These are phyloP conservation scores for Achaetomiella virescens DNA, from an alignment of 495 filamentous ascomycete genomes.

Conservation along the genomic window DNA sequence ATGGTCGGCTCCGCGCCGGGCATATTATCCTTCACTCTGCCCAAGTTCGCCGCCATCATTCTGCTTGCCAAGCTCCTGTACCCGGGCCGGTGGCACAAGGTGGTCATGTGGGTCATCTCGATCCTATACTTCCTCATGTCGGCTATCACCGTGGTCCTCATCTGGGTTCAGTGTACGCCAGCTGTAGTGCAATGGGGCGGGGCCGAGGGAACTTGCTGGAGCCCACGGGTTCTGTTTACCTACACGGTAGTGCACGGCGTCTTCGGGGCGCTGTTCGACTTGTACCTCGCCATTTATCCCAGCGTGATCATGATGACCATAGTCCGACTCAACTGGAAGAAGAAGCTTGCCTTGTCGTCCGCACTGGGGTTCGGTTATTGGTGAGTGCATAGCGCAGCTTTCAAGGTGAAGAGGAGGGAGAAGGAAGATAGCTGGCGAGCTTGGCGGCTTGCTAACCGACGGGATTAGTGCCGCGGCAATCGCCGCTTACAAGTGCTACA, in stretches of 20 bases:
- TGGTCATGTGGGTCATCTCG: slow-evolving; percentile 20
- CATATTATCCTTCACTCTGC: slow-evolving; percentile 19
- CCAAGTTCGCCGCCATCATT: slow-evolving; percentile 25
- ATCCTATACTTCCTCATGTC: slow-evolving; percentile 12
- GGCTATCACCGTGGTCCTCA: slow-evolving; percentile 17
- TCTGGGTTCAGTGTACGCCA: slow-evolving; percentile 24
- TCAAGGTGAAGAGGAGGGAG: too few species aligned
- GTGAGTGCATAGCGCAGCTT: too few species aligned
- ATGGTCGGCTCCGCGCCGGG: too few species aligned
- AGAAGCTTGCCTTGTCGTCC: slow-evolving; percentile 23
- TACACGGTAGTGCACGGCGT: slow-evolving; percentile 17
- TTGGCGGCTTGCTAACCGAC: neutral
- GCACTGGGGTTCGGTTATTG: slow-evolving; percentile 26
- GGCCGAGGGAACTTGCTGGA: slow-evolving; percentile 14
- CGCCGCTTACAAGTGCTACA: slow-evolving; percentile 23
- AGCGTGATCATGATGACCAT: slow-evolving; percentile 12
- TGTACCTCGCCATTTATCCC: slow-evolving; percentile 24
- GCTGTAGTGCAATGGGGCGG: slow-evolving; percentile 18
- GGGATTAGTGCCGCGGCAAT: slow-evolving; percentile 14
- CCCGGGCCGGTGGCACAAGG: slow-evolving; percentile 10
- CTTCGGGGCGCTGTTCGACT: slow-evolving; percentile 22
- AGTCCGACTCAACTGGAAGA: slow-evolving; percentile 17
- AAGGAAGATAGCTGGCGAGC: neutral
- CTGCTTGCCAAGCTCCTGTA: slow-evolving; percentile 20
- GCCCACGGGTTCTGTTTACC: slow-evolving; percentile 16